Percentiles rank a stretch among this genome's conserved stretches.
Conservation (phyloP, 2,329 filamentous ascomycete genomes). For the Amauroascus niger region DNA sequence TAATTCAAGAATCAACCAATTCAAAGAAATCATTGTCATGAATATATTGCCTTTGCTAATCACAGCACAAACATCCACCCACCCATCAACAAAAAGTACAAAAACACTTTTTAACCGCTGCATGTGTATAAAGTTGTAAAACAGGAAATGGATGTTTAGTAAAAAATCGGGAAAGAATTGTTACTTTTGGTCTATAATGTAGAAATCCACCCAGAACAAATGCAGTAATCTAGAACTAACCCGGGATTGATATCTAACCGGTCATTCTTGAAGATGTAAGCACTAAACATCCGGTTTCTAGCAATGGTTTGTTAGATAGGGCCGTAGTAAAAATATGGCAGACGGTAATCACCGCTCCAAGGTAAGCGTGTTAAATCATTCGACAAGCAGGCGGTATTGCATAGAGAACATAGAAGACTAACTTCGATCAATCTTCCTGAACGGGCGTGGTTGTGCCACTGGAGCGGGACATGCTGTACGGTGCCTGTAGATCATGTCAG, state of each 20-base stretch:
- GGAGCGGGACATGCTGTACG: constrained; percentile 61
- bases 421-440: constrained; percentile 13
- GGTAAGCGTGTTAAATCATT: not conserved
- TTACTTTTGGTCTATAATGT: not conserved
- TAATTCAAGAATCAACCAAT: not conserved
- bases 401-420: not conserved
- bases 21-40: not conserved
- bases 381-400: not conserved
- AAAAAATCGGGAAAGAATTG: not conserved
- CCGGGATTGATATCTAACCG: not conserved
- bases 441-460: constrained; percentile 54
- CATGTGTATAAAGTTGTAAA: not conserved
- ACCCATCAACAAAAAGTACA: not conserved
- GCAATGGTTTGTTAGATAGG: not conserved
- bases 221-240: too few relatives aligned
- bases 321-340: not conserved
- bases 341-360: not conserved
- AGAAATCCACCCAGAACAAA: not conserved
- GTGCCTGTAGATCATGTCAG: constrained; percentile 44
- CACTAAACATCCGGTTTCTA: not conserved
- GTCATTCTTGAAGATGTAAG: too few relatives aligned
- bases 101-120: not conserved
- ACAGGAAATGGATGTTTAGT: too few relatives aligned
- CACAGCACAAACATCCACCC: not conserved
- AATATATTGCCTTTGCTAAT: not conserved